Conservation (phyloP, 371 early-diverging fungal species). For the Quaeritorhiza haematococci region DNA sequence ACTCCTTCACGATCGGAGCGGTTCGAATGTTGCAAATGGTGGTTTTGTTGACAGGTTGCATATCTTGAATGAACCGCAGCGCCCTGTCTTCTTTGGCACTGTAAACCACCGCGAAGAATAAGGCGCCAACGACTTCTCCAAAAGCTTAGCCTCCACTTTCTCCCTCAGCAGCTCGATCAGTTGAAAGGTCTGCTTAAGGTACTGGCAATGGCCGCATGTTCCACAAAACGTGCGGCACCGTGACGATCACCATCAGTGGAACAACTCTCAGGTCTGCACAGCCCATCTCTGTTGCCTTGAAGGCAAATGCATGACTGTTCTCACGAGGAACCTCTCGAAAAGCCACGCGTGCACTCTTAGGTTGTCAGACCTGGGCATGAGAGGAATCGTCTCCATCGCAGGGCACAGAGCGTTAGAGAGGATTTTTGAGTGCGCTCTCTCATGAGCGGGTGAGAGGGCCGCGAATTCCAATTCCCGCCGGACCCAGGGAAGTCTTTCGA, state of each 20-base stretch:
- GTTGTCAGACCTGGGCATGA: neutral
- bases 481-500: too few species aligned
- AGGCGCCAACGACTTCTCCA: slow-evolving; percentile 22
- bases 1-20: slow-evolving; percentile 17
- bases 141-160: slow-evolving; percentile 17
- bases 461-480: too few species aligned
- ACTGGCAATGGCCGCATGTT: neutral
- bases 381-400: neutral
- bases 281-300: neutral
- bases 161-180: slow-evolving; percentile 6
- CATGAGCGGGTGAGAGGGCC: too few species aligned
- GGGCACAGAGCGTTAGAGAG: too few species aligned
- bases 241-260: slow-evolving; percentile 3
- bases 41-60: slow-evolving; percentile 20
- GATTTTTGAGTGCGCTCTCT: too few species aligned
- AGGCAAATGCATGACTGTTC: slow-evolving; percentile 5
- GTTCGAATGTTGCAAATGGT: slow-evolving; percentile 23
- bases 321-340: neutral
- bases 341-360: neutral
- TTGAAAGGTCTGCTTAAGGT: neutral
- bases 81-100: slow-evolving; percentile 20
- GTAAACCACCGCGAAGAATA: slow-evolving; percentile 22
- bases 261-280: neutral
- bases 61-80: slow-evolving; percentile 26
- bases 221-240: slow-evolving; percentile 14